These are phyloP conservation scores for Dactylellina haptotyla DNA, from an alignment of 2,329 filamentous ascomycete species.

Conservation along the genomic window DNA sequence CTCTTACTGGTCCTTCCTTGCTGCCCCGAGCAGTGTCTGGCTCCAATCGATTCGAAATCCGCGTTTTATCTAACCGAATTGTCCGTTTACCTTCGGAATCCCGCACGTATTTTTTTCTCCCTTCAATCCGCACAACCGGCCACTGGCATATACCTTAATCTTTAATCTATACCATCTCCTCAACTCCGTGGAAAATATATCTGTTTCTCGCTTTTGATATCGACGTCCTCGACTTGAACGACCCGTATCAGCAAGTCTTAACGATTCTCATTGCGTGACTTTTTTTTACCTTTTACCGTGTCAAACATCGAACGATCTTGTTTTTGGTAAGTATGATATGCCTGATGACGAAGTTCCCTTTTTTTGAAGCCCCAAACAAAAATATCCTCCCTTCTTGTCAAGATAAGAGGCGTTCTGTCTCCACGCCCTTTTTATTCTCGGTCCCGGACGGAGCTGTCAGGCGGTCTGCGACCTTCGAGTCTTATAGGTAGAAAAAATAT, in stretches of 20 bases:
- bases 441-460: constrained; percentile 51
- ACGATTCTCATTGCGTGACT: constrained; percentile 49
- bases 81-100: constrained; percentile 49
- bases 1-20: constrained; percentile 43
- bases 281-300: constrained; percentile 4
- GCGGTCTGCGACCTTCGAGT: constrained; percentile 16
- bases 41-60: constrained; percentile 49
- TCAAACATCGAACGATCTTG: constrained; percentile 35
- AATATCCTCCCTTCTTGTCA: constrained; percentile 11
- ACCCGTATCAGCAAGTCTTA: constrained; percentile 46
- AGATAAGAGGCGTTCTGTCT: constrained; percentile 41
- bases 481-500: constrained; percentile 5
- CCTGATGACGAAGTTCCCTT: constrained; percentile 28
- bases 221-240: constrained; percentile 33
- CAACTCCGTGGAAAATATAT: constrained; percentile 52
- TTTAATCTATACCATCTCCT: constrained; percentile 51
- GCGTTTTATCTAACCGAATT: constrained; percentile 54
- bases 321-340: constrained; percentile 42
- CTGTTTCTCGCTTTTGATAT: constrained; percentile 43
- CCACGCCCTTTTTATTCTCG: constrained; percentile 20
- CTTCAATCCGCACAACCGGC: constrained; percentile 40
- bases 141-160: constrained; percentile 52
- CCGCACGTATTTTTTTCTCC: constrained; percentile 47
- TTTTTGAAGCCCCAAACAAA: constrained; percentile 1
- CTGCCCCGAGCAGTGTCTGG: constrained; percentile 25